Evolutionary conservation across 306 rosid species (phyloP), one percentile per base, ranked within the genome.

Genomic region (Cucumis hystrix): DNA sequence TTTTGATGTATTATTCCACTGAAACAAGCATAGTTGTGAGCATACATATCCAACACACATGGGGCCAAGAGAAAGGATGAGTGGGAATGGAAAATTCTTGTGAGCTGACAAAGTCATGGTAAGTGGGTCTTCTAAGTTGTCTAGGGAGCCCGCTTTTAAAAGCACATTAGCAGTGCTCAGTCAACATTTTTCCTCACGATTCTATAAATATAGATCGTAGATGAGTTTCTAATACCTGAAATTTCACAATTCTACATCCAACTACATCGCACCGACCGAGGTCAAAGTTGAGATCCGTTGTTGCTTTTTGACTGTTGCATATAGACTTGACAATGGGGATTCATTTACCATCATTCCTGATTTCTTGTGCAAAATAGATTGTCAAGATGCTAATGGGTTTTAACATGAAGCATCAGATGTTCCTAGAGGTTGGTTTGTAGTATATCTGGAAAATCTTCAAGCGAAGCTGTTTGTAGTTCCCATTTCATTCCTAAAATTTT

Each of bases 361-460:
- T 77, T 45, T 18, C 43, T 13, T 11, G 18, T 41, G 74, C 21
- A 6, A 62, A 66, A 49, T 62, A 63, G 63, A 77, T 49, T 47
- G 20, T 39, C 16, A 56, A 76, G 56, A 41, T 76, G 58, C 62
- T 57, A 49, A 11, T 51, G 28, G 76, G 45, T 15, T 51, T 72
- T 28, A 28, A 12, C 60, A 72, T 7, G 13, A 51, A 16, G 61
- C 25, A 72, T 7, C 39, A 21, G 79, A 85, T 69, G 82, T 91
- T 14, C 76, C 60, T 25, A 84, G 79, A 73, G 86, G 83, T 8
- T 35, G 54, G 41, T 60, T 78, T 37, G 90, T 80, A 56, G 84
- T 84, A 17, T 87, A 82, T 63, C 84, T 86, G 43, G 84, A 87
- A 20, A 78, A 86, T 13, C 71, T 28, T 15, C 54, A 79, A 11